Percentiles rank a stretch among this genome's conserved stretches.
Conservation (phyloP, 2,329 filamentous ascomycete species). For the Cercospora brassicicola region DNA sequence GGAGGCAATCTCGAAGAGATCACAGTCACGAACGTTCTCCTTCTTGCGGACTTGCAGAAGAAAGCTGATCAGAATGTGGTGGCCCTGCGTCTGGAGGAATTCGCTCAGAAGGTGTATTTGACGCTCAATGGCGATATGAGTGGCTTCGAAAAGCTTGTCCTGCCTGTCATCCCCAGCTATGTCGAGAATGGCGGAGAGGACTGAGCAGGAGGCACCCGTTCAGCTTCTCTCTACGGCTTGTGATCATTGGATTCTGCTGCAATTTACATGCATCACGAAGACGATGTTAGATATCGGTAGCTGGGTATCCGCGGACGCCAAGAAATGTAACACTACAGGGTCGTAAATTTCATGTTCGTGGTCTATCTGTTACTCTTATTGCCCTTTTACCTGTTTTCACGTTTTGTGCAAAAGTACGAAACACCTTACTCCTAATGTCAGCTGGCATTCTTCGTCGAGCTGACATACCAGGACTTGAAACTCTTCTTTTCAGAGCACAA, state of each 20-base stretch:
- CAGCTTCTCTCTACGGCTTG: too few species aligned
- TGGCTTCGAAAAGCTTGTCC: conserved; percentile 10
- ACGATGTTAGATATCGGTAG: background rate
- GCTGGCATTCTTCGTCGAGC: too few species aligned
- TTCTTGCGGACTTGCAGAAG: conserved; percentile 8
- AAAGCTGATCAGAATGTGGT: background rate
- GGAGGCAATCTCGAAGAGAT: background rate
- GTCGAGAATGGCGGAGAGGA: background rate
- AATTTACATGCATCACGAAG: background rate
- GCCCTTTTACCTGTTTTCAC: background rate
- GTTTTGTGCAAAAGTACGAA: background rate
- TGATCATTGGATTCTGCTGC: background rate
- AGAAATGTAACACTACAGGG: background rate
- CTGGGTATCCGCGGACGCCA: too few species aligned
- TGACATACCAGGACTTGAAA: background rate
- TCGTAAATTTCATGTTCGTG: background rate
- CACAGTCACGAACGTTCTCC: conserved; percentile 9
- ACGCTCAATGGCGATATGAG: conserved; percentile 15
- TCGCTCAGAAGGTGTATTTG: conserved; percentile 13
- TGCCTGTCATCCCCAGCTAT: background rate
- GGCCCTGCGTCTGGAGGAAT: background rate
- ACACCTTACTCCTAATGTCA: background rate
- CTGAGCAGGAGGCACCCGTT: background rate
- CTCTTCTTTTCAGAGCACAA: background rate
- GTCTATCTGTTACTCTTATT: background rate